Base-by-base conservation (phyloP, 1,284 basidiomycete genomes). In the Neolentinus lepideus region DNA sequence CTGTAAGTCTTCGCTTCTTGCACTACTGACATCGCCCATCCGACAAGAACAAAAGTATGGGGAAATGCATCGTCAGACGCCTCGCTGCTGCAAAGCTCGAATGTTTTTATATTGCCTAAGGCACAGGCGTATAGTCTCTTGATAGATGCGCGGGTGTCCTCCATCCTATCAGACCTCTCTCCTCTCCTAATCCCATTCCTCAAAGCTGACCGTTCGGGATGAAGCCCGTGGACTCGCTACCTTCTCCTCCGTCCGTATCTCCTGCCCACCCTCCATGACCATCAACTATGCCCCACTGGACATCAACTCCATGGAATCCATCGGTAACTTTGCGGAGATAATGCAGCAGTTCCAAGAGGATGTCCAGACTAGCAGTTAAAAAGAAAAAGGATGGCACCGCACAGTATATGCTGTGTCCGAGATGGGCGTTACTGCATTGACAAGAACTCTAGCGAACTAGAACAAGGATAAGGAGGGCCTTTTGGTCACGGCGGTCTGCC, bases 341-440 rank as follows among this genome's bases (percentile, higher is more conserved):
- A 52, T 52, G 51, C 14, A 29, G 12, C 19, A 52, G 14, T 52
- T 52, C 51, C 4, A 19, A 19, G 21, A 11, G 6, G 26, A 29
- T 21, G 51, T 36, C 51, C 12, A 16, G 6, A 33, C 4, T 19
- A 26, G 27, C 33, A 52, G 6, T 3, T 36, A 12, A 26, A 36
- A 31, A 19, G 27, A 52, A 26, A 29, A 52, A 12, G 51, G 51
- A 19, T 52, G 51, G 51, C 16, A 22, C 33, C 6, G 6, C 21
- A 10, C 26, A 8, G 51, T 8, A 3, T 52, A 52, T 21, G 51
- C 51, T 8, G 29, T 24, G 12, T 16, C 14, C 8, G 33, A 52
- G 51, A 36, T 36, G 51, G 51, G 51, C 33, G 14, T n/a, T n/a
- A 52, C 51, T 10, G 51, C 27, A 3, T 14, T 52, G 14, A 52